Evolutionary conservation across 306 rosid genomes (phyloP), one percentile per base, ranked within the genome.

Genomic region (Benincasa hispida): DNA sequence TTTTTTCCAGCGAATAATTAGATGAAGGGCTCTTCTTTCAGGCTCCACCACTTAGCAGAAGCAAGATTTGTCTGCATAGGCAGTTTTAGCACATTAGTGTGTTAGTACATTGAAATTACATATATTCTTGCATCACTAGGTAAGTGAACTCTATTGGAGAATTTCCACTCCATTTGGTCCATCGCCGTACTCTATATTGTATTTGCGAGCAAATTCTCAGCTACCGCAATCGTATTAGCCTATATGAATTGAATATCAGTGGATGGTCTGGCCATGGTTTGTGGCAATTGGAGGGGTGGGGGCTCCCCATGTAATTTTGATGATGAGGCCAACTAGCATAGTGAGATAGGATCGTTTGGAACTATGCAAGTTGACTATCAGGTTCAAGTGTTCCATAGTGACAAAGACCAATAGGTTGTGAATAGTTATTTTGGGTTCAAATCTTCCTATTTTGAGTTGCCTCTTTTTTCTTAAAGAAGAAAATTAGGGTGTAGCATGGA

Each of bases 11-110:
- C 24, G 45, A 62, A 34, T 18, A 63, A 63, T 13, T 28, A 28
- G 10, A 60, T 6, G n/a, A 21, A 59, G 10, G 32, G 22, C 30
- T 66, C 30, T 39, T 66, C 17, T 66, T 39, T 66, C 73, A 11
- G 70, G 70, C 70, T 63, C 70, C 47, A 18, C 27, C 73, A 37
- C 24, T 39, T 21, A 67, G 74, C 30, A 67, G 30, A 51, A 67
- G n/a, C 74, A 12, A 67, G 74, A 67, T 67, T n/a, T 67, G 30
- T 39, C 74, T 67, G 30, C 74, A 67, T 67, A 37, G 74, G 53
- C 32, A 37, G 53, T 39, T 37, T 37, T 66, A 66, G 30, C 53
- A 30, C 73, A n/a, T 50, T n/a, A 18, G 72, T 65, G 72, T 65
- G 30, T 65, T 35, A 9, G 41, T 28, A 61, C 21, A 61, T 56